Conservation (phyloP, 495 filamentous ascomycete species). For the Aspergillus cristatus region DNA sequence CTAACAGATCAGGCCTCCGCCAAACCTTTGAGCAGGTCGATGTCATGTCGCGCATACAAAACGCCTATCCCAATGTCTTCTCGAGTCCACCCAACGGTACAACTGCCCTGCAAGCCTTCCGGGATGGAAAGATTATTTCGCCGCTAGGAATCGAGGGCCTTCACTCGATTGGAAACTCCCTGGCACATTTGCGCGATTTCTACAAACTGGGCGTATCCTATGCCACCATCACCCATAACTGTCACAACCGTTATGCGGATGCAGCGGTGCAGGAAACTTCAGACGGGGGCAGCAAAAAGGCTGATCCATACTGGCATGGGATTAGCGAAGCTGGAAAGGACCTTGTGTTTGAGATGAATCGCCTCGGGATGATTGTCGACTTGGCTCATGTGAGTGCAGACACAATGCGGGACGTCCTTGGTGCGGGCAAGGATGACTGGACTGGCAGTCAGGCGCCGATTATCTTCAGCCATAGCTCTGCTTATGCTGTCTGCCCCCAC, state of each 20-base stretch:
- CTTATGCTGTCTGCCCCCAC: slow-evolving; percentile 44
- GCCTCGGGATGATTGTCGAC: slow-evolving; percentile 44
- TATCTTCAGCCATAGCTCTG: slow-evolving; percentile 50
- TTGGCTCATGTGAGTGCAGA: slow-evolving; percentile 45
- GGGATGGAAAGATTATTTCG: slow-evolving; percentile 50
- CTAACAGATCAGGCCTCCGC: slow-evolving; percentile 45
- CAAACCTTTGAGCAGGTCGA: slow-evolving; percentile 79
- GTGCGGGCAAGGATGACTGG: slow-evolving; percentile 33
- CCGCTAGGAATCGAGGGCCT: slow-evolving; percentile 85
- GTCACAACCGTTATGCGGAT: slow-evolving; percentile 85
- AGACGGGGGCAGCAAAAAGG: slow-evolving; percentile 32
- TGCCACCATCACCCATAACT: slow-evolving; percentile 86
- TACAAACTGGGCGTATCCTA: slow-evolving; percentile 80
- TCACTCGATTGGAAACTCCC: slow-evolving; percentile 87
- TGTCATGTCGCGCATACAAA: slow-evolving; percentile 59
- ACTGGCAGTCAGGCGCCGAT: slow-evolving; percentile 40
- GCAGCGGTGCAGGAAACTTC: slow-evolving; percentile 54
- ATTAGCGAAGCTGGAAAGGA: slow-evolving; percentile 58
- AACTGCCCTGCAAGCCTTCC: slow-evolving; percentile 52
- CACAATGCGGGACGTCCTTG: slow-evolving; percentile 49
- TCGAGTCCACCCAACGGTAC: slow-evolving; percentile 44
- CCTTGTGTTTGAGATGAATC: slow-evolving; percentile 52
- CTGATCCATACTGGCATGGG: slow-evolving; percentile 47
- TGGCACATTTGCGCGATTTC: slow-evolving; percentile 65
- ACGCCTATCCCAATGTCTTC: slow-evolving; percentile 62